Evolutionary conservation across 75 land plant species (phyloP).

Genomic region (Isoetes taiwanensis): DNA sequence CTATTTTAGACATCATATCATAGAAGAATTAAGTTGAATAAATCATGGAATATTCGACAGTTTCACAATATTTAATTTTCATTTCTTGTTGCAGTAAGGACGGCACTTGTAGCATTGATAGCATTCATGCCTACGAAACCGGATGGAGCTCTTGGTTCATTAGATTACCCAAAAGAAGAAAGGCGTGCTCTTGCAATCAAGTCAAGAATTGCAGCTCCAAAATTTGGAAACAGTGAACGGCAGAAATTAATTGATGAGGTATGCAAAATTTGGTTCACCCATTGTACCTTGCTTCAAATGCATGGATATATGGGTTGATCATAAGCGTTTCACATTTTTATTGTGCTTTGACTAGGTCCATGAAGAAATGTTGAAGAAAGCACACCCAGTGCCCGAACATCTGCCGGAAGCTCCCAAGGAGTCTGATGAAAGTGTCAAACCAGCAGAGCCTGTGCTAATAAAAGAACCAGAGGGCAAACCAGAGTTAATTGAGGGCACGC

Average conservation of each 20-base stretch:
- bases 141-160: conserved; percentile 84
- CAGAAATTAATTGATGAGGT: conserved; percentile 95
- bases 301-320: background rate
- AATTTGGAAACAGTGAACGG: conserved; percentile 65
- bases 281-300: background rate
- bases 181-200: conserved; percentile 77
- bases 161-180: conserved; percentile 86
- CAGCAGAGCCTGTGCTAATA: conserved; percentile 9
- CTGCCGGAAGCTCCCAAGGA: background rate
- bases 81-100: conserved; percentile 62
- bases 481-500: conserved; percentile 20
- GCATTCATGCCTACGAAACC: conserved; percentile 98
- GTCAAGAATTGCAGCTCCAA: conserved; percentile 70
- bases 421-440: conserved; percentile 3
- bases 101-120: conserved; percentile 93
- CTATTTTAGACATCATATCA: too few species aligned
- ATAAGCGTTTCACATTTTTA: background rate
- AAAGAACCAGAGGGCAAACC: conserved; percentile 8
- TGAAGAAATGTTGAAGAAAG: conserved; percentile 60
- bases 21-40: too few species aligned
- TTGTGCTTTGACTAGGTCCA: too few species aligned
- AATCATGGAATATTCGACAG: too few species aligned
- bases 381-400: conserved; percentile 34
- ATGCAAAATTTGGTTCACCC: too few species aligned
- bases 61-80: too few species aligned